Percentiles rank a stretch among this genome's conserved stretches.
These are phyloP conservation scores for Candida sanyaensis DNA, from an alignment of 1,139 yeast species.

Conservation along the genomic window DNA sequence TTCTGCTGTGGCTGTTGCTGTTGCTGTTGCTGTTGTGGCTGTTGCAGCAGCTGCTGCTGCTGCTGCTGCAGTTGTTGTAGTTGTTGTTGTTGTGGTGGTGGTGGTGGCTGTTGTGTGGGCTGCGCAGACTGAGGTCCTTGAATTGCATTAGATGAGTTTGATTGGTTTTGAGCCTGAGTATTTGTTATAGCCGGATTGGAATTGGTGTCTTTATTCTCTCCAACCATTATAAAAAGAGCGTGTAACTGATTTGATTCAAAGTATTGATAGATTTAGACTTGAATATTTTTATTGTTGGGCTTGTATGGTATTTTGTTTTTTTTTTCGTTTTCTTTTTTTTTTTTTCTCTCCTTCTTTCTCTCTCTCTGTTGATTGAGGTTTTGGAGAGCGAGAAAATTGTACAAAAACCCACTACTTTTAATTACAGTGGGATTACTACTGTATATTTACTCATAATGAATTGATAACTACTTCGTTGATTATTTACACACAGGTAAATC, in stretches of 20 bases:
- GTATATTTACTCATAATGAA: neutral
- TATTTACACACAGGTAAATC: too few relatives aligned
- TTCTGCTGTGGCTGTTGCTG: conserved; percentile 3
- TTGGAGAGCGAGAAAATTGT: neutral
- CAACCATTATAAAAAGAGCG: neutral
- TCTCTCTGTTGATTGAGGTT: neutral
- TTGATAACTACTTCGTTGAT: neutral
- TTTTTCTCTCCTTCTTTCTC: too few relatives aligned
- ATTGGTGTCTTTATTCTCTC: neutral
- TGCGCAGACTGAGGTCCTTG: neutral
- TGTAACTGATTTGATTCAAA: neutral
- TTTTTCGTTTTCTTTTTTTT: neutral
- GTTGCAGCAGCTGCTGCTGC: too few relatives aligned
- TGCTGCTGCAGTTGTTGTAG: conserved; percentile 1
- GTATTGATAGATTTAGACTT: neutral
- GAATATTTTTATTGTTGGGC: neutral
- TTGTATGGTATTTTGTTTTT: neutral
- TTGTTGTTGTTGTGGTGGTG: conserved; percentile 1
- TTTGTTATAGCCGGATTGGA: neutral
- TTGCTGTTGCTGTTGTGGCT: too few relatives aligned
- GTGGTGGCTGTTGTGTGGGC: conserved; percentile 1
- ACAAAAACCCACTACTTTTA: neutral
- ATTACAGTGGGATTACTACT: neutral
- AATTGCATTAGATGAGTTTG: neutral
- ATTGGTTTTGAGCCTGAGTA: neutral